Evolutionary conservation across 768 basidiomycete species (phyloP), one percentile per base, ranked within the genome.

Genomic region (Leccinellum rugosiceps): DNA sequence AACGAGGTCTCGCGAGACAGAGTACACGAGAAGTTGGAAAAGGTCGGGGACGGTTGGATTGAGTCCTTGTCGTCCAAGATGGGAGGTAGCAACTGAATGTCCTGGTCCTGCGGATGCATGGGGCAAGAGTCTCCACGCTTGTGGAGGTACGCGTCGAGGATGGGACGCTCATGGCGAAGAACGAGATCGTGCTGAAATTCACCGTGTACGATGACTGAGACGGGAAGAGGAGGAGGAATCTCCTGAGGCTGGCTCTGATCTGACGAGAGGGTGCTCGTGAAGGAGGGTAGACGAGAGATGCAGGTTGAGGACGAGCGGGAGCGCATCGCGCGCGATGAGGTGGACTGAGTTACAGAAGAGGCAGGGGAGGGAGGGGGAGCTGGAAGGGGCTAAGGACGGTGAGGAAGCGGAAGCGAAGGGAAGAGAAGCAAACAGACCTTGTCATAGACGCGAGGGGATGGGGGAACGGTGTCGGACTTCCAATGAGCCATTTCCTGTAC

Each of bases 401-500:
- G 6, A 68, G 41, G 41, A 43, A 19, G 63, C 1, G 41, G 17
- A n/a, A 6, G 30, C 0, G 8, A 21, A 9, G 7, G 0, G 4
- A 6, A 25, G 4, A 32, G n/a, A 43, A 9, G 2, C 1, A 19
- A 25, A 3, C n/a, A 3, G 6, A 73, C 58, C 65, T 64, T 57
- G 58, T 63, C 58, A 35, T 32, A 57, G 2, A 38, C 8, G 50
- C 23, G 53, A 19, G 61, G 61, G 1, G 61, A 53, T 1, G 45
- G 21, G 0, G 35, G 50, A 3, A 43, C 28, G 0, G 52, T 43
- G 2, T 62, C 52, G 1, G 65, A 57, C 19, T 67, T 65, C 59
- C 62, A 72, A 31, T 63, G 65, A 0, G 66, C 62, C 74, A 75
- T 75, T 60, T 75, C 72, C 31, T 70, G 73, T 4, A 75, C 65